Evolutionary conservation across 2,329 filamentous ascomycete genomes (phyloP).

Genomic region (Scolecobasidium constrictum): DNA sequence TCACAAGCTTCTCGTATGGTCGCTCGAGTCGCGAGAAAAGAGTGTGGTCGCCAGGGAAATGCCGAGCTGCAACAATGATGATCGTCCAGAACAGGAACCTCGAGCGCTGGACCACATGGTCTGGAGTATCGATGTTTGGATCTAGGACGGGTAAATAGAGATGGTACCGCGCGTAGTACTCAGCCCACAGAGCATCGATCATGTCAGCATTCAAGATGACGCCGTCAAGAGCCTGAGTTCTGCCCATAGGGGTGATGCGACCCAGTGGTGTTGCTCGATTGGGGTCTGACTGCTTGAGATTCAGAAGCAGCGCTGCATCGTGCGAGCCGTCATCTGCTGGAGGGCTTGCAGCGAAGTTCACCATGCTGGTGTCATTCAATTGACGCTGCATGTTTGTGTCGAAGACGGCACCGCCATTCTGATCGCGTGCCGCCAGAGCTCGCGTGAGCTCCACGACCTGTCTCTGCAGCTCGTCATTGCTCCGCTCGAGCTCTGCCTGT

Average conservation of each 20-base stretch:
- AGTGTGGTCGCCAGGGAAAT: conserved; percentile 52
- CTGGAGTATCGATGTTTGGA: conserved; percentile 49
- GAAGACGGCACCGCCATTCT: conserved; percentile 1
- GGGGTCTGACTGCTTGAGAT: conserved; percentile 43
- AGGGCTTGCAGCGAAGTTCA: conserved; percentile 1
- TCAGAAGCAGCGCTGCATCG: conserved; percentile 55
- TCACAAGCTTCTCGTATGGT: conserved; percentile 59
- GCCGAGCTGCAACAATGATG: conserved; percentile 61
- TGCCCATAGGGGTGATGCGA: conserved; percentile 27
- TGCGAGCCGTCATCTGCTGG: conserved; percentile 39
- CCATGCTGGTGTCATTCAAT: conserved; percentile 12
- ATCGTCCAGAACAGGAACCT: conserved; percentile 80
- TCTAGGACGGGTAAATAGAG: conserved; percentile 68
- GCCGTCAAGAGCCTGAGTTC: conserved; percentile 41
- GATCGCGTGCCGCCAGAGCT: conserved; percentile 26
- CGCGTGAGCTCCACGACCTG: conserved; percentile 40
- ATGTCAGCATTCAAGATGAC: conserved; percentile 32
- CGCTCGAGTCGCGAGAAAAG: conserved; percentile 57
- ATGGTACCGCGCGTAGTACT: conserved; percentile 68
- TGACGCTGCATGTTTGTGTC: not conserved
- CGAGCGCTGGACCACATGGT: conserved; percentile 67
- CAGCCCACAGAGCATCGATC: conserved; percentile 50
- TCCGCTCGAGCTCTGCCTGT: conserved; percentile 61
- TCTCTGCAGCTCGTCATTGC: conserved; percentile 47
- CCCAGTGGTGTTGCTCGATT: conserved; percentile 14